Evolutionary conservation across 352 stramenopile species (phyloP).

Genomic region (Pythium periplocum): DNA sequence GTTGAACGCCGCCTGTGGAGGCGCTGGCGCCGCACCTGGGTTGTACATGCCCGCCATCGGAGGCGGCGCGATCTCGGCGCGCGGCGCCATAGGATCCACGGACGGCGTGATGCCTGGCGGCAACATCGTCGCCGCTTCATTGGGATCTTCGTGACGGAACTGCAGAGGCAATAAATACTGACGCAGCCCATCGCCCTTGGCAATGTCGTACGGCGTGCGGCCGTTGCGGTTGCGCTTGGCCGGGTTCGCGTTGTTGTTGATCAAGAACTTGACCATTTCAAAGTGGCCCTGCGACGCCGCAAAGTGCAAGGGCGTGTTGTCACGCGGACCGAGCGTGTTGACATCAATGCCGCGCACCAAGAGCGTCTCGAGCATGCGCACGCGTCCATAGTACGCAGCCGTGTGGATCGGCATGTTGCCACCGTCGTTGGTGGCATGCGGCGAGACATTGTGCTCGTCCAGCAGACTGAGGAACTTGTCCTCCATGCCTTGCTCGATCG

Average conservation of each 20-base stretch:
- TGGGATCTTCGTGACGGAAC: slow-evolving; percentile 82
- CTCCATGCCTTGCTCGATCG: slow-evolving; percentile 66
- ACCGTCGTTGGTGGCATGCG: slow-evolving; percentile 59
- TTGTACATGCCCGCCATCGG: slow-evolving; percentile 56
- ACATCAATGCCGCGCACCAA: slow-evolving; percentile 66
- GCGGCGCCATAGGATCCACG: slow-evolving; percentile 54
- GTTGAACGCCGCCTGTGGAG: slow-evolving; percentile 30
- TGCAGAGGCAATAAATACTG: slow-evolving; percentile 85
- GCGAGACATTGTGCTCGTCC: slow-evolving; percentile 64
- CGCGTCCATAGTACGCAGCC: slow-evolving; percentile 73
- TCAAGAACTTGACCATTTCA: slow-evolving; percentile 68
- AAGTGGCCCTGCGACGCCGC: slow-evolving; percentile 72
- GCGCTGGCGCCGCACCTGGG: slow-evolving; percentile 12
- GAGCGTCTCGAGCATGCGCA: slow-evolving; percentile 71
- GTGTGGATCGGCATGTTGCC: slow-evolving; percentile 85
- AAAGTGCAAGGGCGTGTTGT: slow-evolving; percentile 82
- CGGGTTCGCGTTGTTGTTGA: slow-evolving; percentile 68
- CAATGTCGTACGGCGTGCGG: slow-evolving; percentile 78
- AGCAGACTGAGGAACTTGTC: slow-evolving; percentile 72
- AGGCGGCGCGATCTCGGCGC: slow-evolving; percentile 58
- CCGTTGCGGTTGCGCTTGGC: slow-evolving; percentile 73
- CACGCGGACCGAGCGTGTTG: slow-evolving; percentile 51
- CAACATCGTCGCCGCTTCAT: slow-evolving; percentile 46
- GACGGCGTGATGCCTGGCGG: slow-evolving; percentile 75
- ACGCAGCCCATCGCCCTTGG: slow-evolving; percentile 79